Evolutionary conservation across 2,329 filamentous ascomycete genomes (phyloP).

Genomic region (Madurella fahalii): DNA sequence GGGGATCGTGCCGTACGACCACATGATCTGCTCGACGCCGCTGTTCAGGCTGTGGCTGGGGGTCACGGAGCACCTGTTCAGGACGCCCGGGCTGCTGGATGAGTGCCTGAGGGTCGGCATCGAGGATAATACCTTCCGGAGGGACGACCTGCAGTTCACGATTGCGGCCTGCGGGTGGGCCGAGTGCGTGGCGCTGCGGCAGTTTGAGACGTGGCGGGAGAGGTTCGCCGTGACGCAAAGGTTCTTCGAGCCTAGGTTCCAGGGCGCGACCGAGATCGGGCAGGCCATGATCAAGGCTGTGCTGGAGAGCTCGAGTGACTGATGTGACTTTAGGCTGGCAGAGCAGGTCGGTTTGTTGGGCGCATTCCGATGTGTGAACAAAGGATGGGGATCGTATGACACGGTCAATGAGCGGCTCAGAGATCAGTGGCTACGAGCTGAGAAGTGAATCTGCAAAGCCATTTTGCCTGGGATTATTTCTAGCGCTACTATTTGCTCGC

Average conservation of each 20-base stretch:
- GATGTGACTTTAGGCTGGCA: background rate
- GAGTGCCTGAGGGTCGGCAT: constrained; percentile 83
- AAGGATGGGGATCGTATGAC: no score
- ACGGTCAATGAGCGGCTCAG: no score
- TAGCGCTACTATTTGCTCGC: no score
- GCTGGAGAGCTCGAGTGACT: constrained; percentile 66
- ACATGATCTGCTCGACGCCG: constrained; percentile 99
- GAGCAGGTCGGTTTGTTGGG: background rate
- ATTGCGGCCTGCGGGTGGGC: constrained; percentile 96
- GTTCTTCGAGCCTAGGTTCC: constrained; percentile 89
- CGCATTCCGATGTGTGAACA: no score
- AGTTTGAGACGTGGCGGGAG: constrained; percentile 90
- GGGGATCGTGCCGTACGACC: constrained; percentile 92
- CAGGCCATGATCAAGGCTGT: constrained; percentile 98
- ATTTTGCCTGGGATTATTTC: no score
- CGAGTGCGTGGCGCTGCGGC: constrained; percentile 83
- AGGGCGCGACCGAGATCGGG: constrained; percentile 79
- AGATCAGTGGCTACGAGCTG: no score
- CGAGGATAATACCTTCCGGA: constrained; percentile 86
- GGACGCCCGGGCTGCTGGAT: constrained; percentile 73
- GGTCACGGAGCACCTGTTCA: constrained; percentile 95
- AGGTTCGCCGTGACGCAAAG: constrained; percentile 84
- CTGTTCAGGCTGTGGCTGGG: constrained; percentile 95
- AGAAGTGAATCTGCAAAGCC: no score
- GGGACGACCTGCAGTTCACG: constrained; percentile 94